Base-by-base conservation (phyloP, 2,329 filamentous ascomycete genomes). In the Endoconidiophora laricicola region DNA sequence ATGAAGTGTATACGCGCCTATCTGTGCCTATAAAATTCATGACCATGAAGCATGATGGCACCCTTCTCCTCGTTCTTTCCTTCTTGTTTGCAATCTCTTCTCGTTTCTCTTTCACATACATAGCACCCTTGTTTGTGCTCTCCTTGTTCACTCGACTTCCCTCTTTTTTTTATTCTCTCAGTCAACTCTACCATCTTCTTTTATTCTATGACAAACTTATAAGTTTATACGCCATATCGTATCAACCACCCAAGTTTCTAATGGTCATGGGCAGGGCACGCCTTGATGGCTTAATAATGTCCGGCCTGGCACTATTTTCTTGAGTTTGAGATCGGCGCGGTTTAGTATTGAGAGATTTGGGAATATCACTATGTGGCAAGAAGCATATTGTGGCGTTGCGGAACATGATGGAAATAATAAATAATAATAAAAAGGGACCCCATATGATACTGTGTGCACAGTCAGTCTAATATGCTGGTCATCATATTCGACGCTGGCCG, bases 401-500 rank as follows among this genome's bases (percentile, higher is more conserved):
- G 38, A 40, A 24, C 40, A 6, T 22, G 23, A 42, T 46, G 22
- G 18, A 22, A 9, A 18, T 20, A 16, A 23, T 6, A 18, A n/a
- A 44, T 43, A 43, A 18, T 14, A 12, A 2, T 3, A n/a, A 22
- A 16, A 20, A 22, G 40, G 20, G 20, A 43, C 22, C 20, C 24
- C 24, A 12, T 23, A 12, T 9, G 23, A 33, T 37, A 16, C 39
- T 38, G 37, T 37, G 26, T 18, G 39, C 14, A 7, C 12, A 12
- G 10, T 7, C 33, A 42, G 12, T 7, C n/a, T 42, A n/a, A 41
- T 38, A 44, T 44, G 29, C 26, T 50, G 29, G 48, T 18, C 39
- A 40, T 45, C 43, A 41, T 50, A 42, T 41, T 3, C 22, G 12
- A 52, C 65, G 69, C 62, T 67, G 65, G 62, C 65, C 60, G 56